phyloP scores from a whole-genome alignment of 192 early-diverging fungal genomes.

The Backusella australiensis region DNA sequence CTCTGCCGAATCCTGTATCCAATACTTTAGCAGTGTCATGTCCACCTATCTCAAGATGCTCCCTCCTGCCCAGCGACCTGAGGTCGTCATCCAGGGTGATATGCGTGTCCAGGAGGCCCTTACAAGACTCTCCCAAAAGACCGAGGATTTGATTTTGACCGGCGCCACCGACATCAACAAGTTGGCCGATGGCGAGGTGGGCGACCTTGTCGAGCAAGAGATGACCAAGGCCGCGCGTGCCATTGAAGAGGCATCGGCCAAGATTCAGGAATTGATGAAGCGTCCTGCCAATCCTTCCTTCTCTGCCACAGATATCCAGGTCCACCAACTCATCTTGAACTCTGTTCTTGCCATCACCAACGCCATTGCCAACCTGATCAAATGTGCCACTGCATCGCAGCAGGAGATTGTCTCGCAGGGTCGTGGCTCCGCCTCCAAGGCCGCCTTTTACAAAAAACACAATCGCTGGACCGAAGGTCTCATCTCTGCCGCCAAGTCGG shows the following conservation, averaged over 20 bases:
- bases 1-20: constrained; percentile 64
- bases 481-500: constrained; percentile 93
- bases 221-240: constrained; percentile 90
- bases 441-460: constrained; percentile 99
- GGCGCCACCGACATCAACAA: constrained; percentile 53
- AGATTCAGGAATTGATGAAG: constrained; percentile 77
- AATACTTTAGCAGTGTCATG: constrained; percentile 89
- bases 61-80: constrained; percentile 61
- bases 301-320: constrained; percentile 77
- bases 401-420: constrained; percentile 97
- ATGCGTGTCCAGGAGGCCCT: constrained; percentile 75
- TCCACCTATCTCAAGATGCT: constrained; percentile 66
- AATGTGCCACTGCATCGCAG: constrained; percentile 91
- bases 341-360: constrained; percentile 91
- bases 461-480: constrained; percentile 99
- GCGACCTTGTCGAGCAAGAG: constrained; percentile 89
- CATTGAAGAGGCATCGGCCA: constrained; percentile 86
- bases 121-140: constrained; percentile 65
- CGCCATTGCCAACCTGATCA: constrained; percentile 92
- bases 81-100: constrained; percentile 73
- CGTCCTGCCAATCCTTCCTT: constrained; percentile 71
- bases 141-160: constrained; percentile 73
- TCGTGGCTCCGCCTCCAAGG: constrained; percentile 71
- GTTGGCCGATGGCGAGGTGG: constrained; percentile 71
- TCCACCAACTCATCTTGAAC: constrained; percentile 88